Evolutionary conservation across 2,329 filamentous ascomycete genomes (phyloP).

Genomic region (Penicillium sp.): DNA sequence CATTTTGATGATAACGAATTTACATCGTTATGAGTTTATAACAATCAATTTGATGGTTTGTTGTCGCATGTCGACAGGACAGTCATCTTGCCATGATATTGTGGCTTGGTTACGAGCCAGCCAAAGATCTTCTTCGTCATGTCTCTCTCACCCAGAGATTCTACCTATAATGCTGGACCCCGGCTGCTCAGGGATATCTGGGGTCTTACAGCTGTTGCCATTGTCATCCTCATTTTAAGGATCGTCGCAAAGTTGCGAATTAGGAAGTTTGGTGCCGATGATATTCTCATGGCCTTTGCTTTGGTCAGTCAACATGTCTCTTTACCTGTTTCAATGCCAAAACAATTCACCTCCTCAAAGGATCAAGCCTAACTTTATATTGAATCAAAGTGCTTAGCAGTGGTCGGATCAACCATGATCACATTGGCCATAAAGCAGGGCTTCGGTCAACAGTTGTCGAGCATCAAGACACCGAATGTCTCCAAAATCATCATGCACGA

Average conservation of each 20-base stretch:
- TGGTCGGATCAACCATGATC: slow-evolving; percentile 32
- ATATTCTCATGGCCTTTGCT: slow-evolving; percentile 33
- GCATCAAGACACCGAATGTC: slow-evolving; percentile 14
- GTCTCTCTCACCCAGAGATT: slow-evolving; percentile 16
- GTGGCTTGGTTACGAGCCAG: slow-evolving; percentile 6
- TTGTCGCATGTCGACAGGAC: slow-evolving; percentile 2
- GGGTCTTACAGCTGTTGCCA: slow-evolving; percentile 29
- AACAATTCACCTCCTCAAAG: background rate
- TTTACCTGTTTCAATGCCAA: background rate
- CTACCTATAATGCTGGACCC: slow-evolving; percentile 18
- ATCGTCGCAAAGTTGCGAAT: slow-evolving; percentile 31
- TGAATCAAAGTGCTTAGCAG: slow-evolving; percentile 23
- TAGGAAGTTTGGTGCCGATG: slow-evolving; percentile 32
- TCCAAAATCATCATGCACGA: slow-evolving; percentile 33
- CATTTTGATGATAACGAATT: slow-evolving; percentile 15
- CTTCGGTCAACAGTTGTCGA: slow-evolving; percentile 26
- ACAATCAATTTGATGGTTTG: slow-evolving; percentile 6
- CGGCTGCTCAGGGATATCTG: slow-evolving; percentile 32
- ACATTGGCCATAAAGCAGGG: slow-evolving; percentile 30
- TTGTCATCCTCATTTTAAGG: slow-evolving; percentile 27
- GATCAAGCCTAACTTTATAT: slow-evolving; percentile 15
- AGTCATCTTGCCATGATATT: slow-evolving; percentile 8
- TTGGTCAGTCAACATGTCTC: slow-evolving; percentile 28
- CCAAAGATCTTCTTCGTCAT: slow-evolving; percentile 13
- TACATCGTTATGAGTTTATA: slow-evolving; percentile 17